Conservation (phyloP, 257 asterid species). For the Henckelia pumila region DNA sequence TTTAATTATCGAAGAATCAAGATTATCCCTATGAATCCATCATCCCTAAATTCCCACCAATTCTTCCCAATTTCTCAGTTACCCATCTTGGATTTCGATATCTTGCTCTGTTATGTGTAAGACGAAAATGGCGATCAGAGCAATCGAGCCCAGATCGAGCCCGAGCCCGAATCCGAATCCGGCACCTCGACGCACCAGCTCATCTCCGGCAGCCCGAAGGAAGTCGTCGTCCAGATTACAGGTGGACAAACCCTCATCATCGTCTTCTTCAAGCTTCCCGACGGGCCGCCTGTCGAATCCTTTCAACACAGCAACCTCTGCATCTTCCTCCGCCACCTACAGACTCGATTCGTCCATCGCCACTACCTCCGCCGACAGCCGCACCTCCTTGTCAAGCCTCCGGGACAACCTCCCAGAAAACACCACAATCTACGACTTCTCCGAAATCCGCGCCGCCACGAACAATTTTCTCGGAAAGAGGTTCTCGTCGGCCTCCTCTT, state of each 20-base stretch:
- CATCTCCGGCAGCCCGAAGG: slow-evolving; percentile 18
- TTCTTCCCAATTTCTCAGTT: neutral
- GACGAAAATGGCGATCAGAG: slow-evolving; percentile 44
- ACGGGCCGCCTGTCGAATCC: slow-evolving; percentile 25
- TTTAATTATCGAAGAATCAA: too few relatives aligned
- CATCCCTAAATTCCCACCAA: neutral
- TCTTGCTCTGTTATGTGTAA: slow-evolving; percentile 39
- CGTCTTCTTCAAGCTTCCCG: slow-evolving; percentile 21
- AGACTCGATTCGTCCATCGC: slow-evolving; percentile 53
- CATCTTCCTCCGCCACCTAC: slow-evolving; percentile 34
- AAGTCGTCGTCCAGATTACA: slow-evolving; percentile 22
- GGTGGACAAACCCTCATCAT: slow-evolving; percentile 26
- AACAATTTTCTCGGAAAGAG: slow-evolving; percentile 83
- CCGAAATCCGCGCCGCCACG: slow-evolving; percentile 87
- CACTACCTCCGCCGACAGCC: slow-evolving; percentile 57
- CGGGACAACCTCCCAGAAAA: slow-evolving; percentile 60
- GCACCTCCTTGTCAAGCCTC: slow-evolving; percentile 51
- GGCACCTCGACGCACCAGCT: slow-evolving; percentile 1
- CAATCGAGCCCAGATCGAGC: slow-evolving; percentile 34
- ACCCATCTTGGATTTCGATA: neutral
- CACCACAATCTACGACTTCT: slow-evolving; percentile 62
- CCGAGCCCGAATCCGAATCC: slow-evolving; percentile 26
- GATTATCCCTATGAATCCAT: slow-evolving; percentile 23
- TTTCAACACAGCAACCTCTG: slow-evolving; percentile 20
- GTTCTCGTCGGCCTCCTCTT: slow-evolving; percentile 62